Evolutionary conservation across 2,329 filamentous ascomycete species (phyloP).

Genomic region (Colletotrichum sp.): DNA sequence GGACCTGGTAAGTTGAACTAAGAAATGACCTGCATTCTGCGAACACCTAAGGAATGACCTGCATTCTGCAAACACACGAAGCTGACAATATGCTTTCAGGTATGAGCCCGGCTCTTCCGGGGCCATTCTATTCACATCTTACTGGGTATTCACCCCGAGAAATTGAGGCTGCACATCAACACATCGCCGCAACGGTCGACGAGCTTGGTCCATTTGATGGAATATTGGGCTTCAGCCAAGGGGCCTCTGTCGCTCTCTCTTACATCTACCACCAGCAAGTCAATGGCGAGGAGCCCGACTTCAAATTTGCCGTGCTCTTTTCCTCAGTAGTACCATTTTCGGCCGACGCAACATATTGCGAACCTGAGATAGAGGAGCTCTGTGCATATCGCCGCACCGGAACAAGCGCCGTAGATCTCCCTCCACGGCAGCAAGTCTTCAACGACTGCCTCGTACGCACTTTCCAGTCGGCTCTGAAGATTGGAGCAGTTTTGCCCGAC

Average conservation of each 20-base stretch:
- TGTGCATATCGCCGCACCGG: neutral
- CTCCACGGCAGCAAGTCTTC: neutral
- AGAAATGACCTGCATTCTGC: neutral
- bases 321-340: constrained; percentile 11
- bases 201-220: constrained; percentile 26
- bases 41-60: neutral
- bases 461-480: constrained; percentile 8
- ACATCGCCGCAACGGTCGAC: constrained; percentile 1
- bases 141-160: neutral
- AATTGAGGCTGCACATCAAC: neutral
- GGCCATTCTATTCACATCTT: constrained; percentile 2
- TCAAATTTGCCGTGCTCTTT: constrained; percentile 12
- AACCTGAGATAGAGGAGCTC: neutral
- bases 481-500: neutral
- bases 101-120: neutral
- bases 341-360: neutral
- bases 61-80: neutral
- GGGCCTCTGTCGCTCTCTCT: constrained; percentile 12
- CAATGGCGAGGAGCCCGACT: neutral
- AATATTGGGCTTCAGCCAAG: constrained; percentile 26
- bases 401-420: neutral
- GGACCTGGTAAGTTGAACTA: constrained; percentile 4
- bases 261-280: constrained; percentile 8
- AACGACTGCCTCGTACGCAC: constrained; percentile 2
- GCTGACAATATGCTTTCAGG: neutral